Conservation (phyloP, 1,284 basidiomycete species). For the Ganoderma leucocontextum region DNA sequence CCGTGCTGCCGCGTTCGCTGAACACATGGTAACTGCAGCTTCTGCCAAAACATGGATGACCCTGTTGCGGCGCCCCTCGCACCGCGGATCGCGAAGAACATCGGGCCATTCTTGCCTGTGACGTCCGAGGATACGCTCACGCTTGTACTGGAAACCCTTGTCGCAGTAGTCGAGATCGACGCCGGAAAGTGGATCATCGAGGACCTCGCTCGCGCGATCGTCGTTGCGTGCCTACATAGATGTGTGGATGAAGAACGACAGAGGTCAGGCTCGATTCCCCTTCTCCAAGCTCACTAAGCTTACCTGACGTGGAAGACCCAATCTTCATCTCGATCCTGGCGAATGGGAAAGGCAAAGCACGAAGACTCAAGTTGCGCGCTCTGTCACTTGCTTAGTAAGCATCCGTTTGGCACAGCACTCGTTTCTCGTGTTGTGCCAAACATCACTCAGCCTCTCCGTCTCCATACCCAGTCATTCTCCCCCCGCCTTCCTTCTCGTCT, state of each 20-base stretch:
- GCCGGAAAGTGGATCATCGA: conserved; percentile 73
- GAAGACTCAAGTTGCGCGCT: too few species aligned
- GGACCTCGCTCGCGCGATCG: conserved; percentile 71
- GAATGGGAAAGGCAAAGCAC: too few species aligned
- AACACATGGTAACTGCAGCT: conserved; percentile 52
- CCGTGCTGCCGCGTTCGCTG: too few species aligned
- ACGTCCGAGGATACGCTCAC: conserved; percentile 91
- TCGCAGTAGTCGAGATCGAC: conserved; percentile 80
- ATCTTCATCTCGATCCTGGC: conserved; percentile 88
- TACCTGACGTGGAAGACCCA: conserved; percentile 69
- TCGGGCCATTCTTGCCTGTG: conserved; percentile 84
- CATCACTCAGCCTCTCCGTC: too few species aligned
- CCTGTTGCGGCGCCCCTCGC: conserved; percentile 71
- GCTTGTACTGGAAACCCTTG: conserved; percentile 89
- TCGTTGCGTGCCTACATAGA: conserved; percentile 73
- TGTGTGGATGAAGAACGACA: conserved; percentile 86
- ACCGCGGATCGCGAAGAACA: conserved; percentile 79
- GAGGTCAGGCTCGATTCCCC: conserved; percentile 56
- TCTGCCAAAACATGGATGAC: conserved; percentile 70
- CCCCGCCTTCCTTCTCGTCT: too few species aligned
- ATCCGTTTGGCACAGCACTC: too few species aligned
- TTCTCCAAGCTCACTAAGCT: not conserved
- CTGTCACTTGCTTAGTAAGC: too few species aligned
- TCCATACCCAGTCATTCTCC: too few species aligned
- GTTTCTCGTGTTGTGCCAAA: too few species aligned